Conservation (phyloP, 2,329 filamentous ascomycete species). For the Trichoderma guizhouense region DNA sequence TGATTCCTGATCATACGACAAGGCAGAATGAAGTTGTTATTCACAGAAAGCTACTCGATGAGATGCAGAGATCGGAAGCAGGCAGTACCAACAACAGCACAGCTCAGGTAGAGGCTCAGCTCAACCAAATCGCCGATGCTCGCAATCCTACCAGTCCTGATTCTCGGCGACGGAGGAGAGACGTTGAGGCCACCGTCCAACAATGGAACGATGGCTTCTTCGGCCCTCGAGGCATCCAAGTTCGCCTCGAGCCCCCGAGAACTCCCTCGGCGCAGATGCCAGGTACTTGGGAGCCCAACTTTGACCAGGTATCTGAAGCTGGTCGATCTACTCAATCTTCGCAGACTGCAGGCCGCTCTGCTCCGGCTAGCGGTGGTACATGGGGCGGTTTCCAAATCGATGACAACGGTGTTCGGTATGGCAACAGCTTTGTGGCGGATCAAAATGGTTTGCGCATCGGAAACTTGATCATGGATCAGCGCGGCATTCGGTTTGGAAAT, state of each 20-base stretch:
- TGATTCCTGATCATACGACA: slow-evolving; percentile 48
- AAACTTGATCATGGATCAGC: slow-evolving; percentile 40
- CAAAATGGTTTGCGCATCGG: slow-evolving; percentile 46
- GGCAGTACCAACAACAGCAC: slow-evolving; percentile 28
- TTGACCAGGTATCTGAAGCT: slow-evolving; percentile 1
- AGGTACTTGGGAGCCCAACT: slow-evolving; percentile 24
- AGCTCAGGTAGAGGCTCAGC: slow-evolving; percentile 40
- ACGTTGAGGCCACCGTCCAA: slow-evolving; percentile 40
- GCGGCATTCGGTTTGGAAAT: slow-evolving; percentile 33
- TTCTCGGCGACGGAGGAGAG: slow-evolving; percentile 26
- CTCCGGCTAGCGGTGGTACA: slow-evolving; percentile 9
- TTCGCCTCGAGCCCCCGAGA: slow-evolving; percentile 32
- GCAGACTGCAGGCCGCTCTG: neutral
- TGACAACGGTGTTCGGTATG: slow-evolving; percentile 42
- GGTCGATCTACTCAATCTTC: neutral
- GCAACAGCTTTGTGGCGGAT: slow-evolving; percentile 43
- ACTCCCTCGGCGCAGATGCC: slow-evolving; percentile 25
- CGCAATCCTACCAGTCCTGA: slow-evolving; percentile 15
- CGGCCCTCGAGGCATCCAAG: slow-evolving; percentile 44
- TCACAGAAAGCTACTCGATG: slow-evolving; percentile 47
- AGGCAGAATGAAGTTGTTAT: slow-evolving; percentile 45
- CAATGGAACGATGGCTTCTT: slow-evolving; percentile 61
- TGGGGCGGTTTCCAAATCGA: slow-evolving; percentile 40
- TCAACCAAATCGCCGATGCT: slow-evolving; percentile 33
- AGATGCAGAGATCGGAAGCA: slow-evolving; percentile 32